Evolutionary conservation across 306 rosid genomes (phyloP), one percentile per base, ranked within the genome.

Genomic region (Elaeagnus macrophylla): DNA sequence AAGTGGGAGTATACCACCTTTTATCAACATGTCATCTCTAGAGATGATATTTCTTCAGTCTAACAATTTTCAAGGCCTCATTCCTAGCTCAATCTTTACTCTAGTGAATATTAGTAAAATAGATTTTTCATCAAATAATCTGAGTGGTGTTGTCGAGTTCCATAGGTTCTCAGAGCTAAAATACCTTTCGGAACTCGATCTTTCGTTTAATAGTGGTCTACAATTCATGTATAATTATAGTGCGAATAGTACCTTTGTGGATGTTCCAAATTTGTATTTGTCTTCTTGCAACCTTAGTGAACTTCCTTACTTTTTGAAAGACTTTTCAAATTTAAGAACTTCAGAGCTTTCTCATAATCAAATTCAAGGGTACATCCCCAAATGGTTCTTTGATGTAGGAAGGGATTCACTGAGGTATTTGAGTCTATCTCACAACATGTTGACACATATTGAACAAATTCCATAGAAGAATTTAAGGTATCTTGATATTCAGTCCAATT

Each of bases 61-160:
- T 6, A 63, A 63, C 45, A 62, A 32, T 3, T 17, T 62, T 5
- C 35, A 39, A 0, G 61, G 69, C 10, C 7, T 0, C 0, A 43
- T 64, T 45, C 68, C 68, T 14, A 53, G 47, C 15, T 53, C 60
- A 17, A 11, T 62, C 14, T 64, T 42, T 54, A 37, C 10, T 36
- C 43, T 17, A 14, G 9, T 12, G 6, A 36, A 45, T 1, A 45
- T 64, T 4, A 0, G 0, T 8, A 0, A 0, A 0, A 10, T 64
- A 6, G 6, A 7, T 37, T 38, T 64, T 0, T 11, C 45, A 7
- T 44, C 54, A 16, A 64, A 53, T 47, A 35, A 36, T 32, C 14
- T 64, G 17, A 53, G 20, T 42, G 69, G 69, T 5, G 6, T 13
- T 14, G 7, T 63, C 14, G 19, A 35, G 13, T 32, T 63, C 4